Base-by-base conservation (phyloP, 2,329 filamentous ascomycete genomes). In the Coniochaeta sp. region DNA sequence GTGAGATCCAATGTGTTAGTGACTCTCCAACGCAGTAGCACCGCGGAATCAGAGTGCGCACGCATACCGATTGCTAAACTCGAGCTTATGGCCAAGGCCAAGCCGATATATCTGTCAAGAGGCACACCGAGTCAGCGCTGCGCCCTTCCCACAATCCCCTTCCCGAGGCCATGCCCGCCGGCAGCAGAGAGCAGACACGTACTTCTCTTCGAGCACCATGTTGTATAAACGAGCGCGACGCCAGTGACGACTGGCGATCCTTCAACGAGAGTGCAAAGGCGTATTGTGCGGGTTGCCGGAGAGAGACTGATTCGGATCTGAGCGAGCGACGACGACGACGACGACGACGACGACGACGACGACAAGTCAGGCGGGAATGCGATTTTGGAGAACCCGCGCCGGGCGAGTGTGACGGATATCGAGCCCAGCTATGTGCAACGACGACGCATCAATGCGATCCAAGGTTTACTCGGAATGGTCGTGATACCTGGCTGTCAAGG, bases 21-120 rank as follows among this genome's bases (percentile, higher is more conserved):
- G 49, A 18, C n/a, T 27, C 48, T 20, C 48, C 42, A 26, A 27
- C 26, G 48, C 14, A 31, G 26, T 46, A 53, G 40, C 52, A 48
- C 26, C 26, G 24, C 31, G 46, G 9, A 16, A 24, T 51, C 35
- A 49, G 58, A 49, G 60, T 55, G 33, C 46, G 24, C 32, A 53
- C 49, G 54, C 77, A 62, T 79, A 87, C 86, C 87, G 71, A 91
- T 91, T 58, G 85, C 86, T 65, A 89, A 72, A 60, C 86, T 88
- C 32, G 85, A 88, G 55, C 78, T 77, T 66, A 91, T 84, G 76
- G 87, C 87, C 69, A 91, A 72, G 55, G 81, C 82, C 71, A 91
- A 74, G 65, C 87, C 87, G 63, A 91, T 82, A 65, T 90, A 91
- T 75, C 87, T 89, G 64, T 56, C 56, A 49, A 54, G 30, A 51